phyloP scores from a whole-genome alignment of 2,329 filamentous ascomycete species.

The Colletotrichum falcatum region DNA sequence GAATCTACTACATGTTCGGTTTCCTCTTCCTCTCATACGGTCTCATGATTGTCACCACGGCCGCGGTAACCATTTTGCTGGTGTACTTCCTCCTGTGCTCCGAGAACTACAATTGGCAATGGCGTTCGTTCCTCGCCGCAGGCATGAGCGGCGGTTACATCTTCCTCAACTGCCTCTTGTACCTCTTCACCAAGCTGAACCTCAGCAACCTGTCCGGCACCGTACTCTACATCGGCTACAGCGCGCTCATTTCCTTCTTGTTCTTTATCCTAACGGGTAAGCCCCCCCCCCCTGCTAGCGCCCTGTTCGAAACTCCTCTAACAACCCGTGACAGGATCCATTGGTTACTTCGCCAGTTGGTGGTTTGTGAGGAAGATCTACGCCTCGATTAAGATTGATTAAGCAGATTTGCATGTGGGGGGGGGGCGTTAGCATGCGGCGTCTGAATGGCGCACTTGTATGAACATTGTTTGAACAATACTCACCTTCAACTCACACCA shows the following conservation, averaged over 20 bases:
- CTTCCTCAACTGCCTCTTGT: conserved; percentile 90
- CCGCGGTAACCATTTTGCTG: conserved; percentile 91
- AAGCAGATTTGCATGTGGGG: conserved; percentile 44
- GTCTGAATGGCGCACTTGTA: conserved; percentile 24
- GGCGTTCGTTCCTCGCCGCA: conserved; percentile 92
- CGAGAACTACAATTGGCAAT: conserved; percentile 99
- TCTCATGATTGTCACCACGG: conserved; percentile 95
- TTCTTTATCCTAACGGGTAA: conserved; percentile 95
- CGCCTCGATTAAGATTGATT: conserved; percentile 98
- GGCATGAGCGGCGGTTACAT: conserved; percentile 93
- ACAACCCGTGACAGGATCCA: conserved; percentile 74
- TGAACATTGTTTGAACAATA: conserved; percentile 24
- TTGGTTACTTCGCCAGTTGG: conserved; percentile 96
- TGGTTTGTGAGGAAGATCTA: conserved; percentile 95
- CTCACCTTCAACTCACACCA: neutral
- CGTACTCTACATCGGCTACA: conserved; percentile 94
- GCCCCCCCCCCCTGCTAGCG: conserved; percentile 51
- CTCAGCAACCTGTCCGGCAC: conserved; percentile 87
- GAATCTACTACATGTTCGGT: conserved; percentile 99
- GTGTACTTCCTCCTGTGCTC: conserved; percentile 96
- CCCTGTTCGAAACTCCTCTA: neutral
- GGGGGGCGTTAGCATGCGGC: conserved; percentile 18
- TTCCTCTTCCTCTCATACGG: conserved; percentile 98
- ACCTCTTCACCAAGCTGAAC: conserved; percentile 89
- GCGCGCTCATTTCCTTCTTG: conserved; percentile 85